Evolutionary conservation across 1,284 basidiomycete genomes (phyloP).

Genomic region (Ceratobasidium sp.): DNA sequence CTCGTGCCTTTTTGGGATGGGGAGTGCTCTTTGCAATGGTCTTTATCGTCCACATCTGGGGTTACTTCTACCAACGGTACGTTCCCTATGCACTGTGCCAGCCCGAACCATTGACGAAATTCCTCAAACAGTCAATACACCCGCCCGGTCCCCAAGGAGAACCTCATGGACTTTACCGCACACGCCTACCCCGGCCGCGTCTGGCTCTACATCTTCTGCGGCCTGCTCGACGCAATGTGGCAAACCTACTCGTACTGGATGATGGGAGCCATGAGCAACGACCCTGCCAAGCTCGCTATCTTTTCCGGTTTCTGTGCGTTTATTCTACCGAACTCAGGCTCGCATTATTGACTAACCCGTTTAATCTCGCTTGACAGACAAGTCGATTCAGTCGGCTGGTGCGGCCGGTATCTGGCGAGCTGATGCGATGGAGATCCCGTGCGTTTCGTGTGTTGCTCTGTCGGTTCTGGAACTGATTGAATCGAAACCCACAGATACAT

Average conservation of each 20-base stretch:
- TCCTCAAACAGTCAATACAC: constrained; percentile 61
- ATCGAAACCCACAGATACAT: constrained; percentile 53
- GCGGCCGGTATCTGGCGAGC: constrained; percentile 61
- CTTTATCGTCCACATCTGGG: constrained; percentile 71
- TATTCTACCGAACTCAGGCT: background rate
- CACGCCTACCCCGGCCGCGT: constrained; percentile 60
- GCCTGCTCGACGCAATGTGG: constrained; percentile 65
- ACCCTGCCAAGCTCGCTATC: constrained; percentile 64
- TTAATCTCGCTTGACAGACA: constrained; percentile 51
- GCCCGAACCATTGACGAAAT: background rate
- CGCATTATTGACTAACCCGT: background rate
- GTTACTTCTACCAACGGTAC: constrained; percentile 72
- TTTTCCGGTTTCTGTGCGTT: constrained; percentile 59
- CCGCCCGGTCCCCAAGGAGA: constrained; percentile 51
- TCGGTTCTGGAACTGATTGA: background rate
- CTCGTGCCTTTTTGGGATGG: constrained; percentile 72
- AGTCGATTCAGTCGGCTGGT: constrained; percentile 64
- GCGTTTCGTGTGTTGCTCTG: constrained; percentile 41
- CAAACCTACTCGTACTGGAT: constrained; percentile 65
- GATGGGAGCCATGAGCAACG: constrained; percentile 67
- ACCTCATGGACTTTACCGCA: constrained; percentile 63
- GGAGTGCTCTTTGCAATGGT: constrained; percentile 64
- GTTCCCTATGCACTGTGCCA: constrained; percentile 20
- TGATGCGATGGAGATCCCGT: constrained; percentile 58
- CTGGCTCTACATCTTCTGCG: constrained; percentile 67